A percentile compares a stretch with the other conserved stretches of the same genome.
These are phyloP conservation scores for Cladosporium colombiae DNA, from an alignment of 2,329 filamentous ascomycete genomes.

Conservation along the genomic window DNA sequence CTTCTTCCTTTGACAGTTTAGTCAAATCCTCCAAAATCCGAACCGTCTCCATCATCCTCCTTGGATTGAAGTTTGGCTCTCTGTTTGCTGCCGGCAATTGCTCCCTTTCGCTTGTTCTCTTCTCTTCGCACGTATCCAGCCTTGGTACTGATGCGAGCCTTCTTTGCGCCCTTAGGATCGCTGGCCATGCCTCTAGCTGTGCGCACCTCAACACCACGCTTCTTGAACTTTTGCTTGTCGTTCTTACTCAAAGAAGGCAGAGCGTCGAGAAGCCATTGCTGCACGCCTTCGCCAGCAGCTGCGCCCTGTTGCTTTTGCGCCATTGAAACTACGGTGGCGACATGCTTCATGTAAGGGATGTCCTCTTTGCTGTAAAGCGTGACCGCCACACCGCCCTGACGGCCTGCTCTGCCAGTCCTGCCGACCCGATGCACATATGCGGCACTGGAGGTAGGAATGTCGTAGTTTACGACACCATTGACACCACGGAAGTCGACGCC, in stretches of 20 bases:
- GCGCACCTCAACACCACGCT: slow-evolving; percentile 75
- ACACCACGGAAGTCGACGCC: slow-evolving; percentile 94
- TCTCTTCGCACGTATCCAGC: slow-evolving; percentile 71
- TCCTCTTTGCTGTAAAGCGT: slow-evolving; percentile 97
- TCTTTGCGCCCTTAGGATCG: slow-evolving; percentile 47
- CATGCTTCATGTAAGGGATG: slow-evolving; percentile 82
- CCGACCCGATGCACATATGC: slow-evolving; percentile 93
- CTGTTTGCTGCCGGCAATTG: slow-evolving; percentile 39
- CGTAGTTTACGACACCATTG: slow-evolving; percentile 96
- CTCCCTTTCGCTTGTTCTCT: slow-evolving; percentile 62
- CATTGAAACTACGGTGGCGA: slow-evolving; percentile 87
- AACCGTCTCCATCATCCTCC: slow-evolving; percentile 30
- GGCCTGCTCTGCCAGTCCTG: slow-evolving; percentile 83
- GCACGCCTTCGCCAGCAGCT: slow-evolving; percentile 55
- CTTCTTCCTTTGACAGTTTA: slow-evolving; percentile 20
- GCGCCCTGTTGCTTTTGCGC: slow-evolving; percentile 67
- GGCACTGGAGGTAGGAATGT: slow-evolving; percentile 87
- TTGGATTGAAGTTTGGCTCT: slow-evolving; percentile 31
- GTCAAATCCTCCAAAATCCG: slow-evolving; percentile 48
- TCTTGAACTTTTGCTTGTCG: slow-evolving; percentile 79
- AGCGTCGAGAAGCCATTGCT: slow-evolving; percentile 85
- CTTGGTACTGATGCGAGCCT: slow-evolving; percentile 77
- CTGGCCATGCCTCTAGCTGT: slow-evolving; percentile 42
- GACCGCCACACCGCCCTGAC: slow-evolving; percentile 83
- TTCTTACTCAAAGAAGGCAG: slow-evolving; percentile 82